Base-by-base conservation (phyloP, 1,139 yeast genomes). In the Lodderomyces jiufengensis region DNA sequence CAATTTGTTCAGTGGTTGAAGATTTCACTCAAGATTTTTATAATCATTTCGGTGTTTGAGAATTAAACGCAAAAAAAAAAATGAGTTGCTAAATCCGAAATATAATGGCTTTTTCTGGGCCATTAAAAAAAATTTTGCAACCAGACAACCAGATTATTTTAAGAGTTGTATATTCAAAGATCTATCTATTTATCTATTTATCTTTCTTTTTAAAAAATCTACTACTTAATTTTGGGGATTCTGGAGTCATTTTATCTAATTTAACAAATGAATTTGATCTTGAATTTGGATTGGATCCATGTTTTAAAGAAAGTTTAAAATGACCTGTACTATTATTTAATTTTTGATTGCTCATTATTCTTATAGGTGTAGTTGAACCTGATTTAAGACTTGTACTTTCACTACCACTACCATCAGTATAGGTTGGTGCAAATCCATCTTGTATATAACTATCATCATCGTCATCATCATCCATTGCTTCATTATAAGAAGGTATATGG, bases 401-500 rank as follows among this genome's bases (percentile, higher is more conserved):
- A 30, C 39, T 36, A 6, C 39, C 35, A 13, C 33, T 31, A 7
- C 35, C 35, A 24, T 31, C 41, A 10, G 48, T 39, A 36, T 55
- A 55, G 3, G 40, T 40, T 5, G 60, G 60, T 3, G 60, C 56
- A 37, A 51, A 43, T 5, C 46, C 55, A 27, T 38, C 40, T 22
- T 37, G 41, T 9, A 22, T 10, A 15, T 48, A 54, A 25, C 36
- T 40, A 18, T 40, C 45, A 9, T 37, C 44, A 8, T 44, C 52
- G 21, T 45, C 49, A 29, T 50, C 55, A n/a, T 53, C 53, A 24
- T 52, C 58, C 6, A 54, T 35, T 2, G 60, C 60, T 43, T 54
- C 54, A 13, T 42, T 38, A 37, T 55, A 55, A 30, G 57, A 49
- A 1, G 60, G 60, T 2, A 54, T 50, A 37, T 44, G 49, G 29